Base-by-base conservation (phyloP, 169 alveolate species). In the Plasmodium relictum region DNA sequence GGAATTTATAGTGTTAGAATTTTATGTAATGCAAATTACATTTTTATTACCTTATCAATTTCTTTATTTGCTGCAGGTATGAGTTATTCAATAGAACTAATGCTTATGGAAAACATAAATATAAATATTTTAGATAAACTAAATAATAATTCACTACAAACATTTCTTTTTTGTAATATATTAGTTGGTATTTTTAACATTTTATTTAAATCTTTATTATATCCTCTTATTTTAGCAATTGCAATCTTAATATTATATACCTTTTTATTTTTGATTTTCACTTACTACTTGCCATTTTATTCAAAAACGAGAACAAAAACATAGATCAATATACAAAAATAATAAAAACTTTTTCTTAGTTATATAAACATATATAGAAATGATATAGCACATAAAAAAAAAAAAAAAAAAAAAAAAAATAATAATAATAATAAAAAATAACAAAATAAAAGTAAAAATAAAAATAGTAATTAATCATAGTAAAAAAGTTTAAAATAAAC, bases 11-110 rank as follows among this genome's bases (percentile, higher is more conserved):
- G 90, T 52, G 85, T 80, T 3, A 18, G 90, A 14, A 69, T 80
- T 41, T 45, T 80, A 45, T 80, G 85, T 59, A 80, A 80, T 59
- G 90, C 85, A 6, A 80, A 80, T 45, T 80, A 80, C 16, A 80
- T 80, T 18, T 80, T 68, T 59, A 44, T 80, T 24, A 16, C 26
- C 6, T 24, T 72, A 52, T 80, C 90, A 0, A 16, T 80, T 20
- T 31, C 65, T 37, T 58, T 80, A 16, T 80, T 52, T 70, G 50
- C 73, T 1, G 18, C 31, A 12, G 61, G 65, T 22, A 45, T 80
- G 65, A 68, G 90, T 56, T 80, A 66, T 44, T 26, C 48, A 0
- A 42, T 80, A 45, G 90, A 80, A 61, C 18, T 14, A 9, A 18
- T 69, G 6, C 58, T 69, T 20, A n/a, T 54, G 18, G 72, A 54